These are phyloP conservation scores for Pichia occidentalis DNA, from an alignment of 805 yeast genomes.

Conservation along the genomic window DNA sequence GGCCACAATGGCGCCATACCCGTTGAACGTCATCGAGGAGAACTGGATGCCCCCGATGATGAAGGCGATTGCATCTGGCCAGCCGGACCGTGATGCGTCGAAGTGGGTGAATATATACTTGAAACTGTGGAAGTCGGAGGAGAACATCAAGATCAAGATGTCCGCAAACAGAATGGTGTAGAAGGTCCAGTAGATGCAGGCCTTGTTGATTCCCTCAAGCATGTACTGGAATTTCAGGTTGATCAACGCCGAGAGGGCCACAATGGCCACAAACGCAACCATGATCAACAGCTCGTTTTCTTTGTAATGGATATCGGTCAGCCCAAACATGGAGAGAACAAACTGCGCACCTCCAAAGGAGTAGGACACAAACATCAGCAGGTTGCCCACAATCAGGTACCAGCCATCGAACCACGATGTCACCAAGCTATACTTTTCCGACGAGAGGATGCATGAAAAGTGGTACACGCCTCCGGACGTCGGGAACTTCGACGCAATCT, in stretches of 20 bases:
- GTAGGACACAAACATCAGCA: slow-evolving; percentile 70
- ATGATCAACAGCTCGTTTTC: slow-evolving; percentile 52
- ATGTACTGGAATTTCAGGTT: slow-evolving; percentile 54
- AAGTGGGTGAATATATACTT: slow-evolving; percentile 56
- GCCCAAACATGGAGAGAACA: slow-evolving; percentile 58
- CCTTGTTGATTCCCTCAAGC: slow-evolving; percentile 56
- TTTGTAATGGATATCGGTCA: slow-evolving; percentile 51
- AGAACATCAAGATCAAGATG: slow-evolving; percentile 52
- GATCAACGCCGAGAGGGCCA: slow-evolving; percentile 53
- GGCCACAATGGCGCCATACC: slow-evolving; percentile 76
- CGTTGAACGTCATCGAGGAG: slow-evolving; percentile 72
- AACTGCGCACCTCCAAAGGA: slow-evolving; percentile 74
- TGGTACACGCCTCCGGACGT: slow-evolving; percentile 74
- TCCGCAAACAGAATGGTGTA: slow-evolving; percentile 66
- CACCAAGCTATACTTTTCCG: slow-evolving; percentile 46
- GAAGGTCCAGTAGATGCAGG: slow-evolving; percentile 71
- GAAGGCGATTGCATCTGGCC: slow-evolving; percentile 67
- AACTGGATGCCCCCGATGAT: slow-evolving; percentile 77
- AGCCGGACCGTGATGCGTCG: slow-evolving; percentile 69
- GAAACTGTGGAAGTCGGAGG: slow-evolving; percentile 50
- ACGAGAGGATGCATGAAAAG: slow-evolving; percentile 65
- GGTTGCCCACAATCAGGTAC: slow-evolving; percentile 65
- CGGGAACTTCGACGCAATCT: slow-evolving; percentile 71
- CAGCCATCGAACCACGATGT: slow-evolving; percentile 78
- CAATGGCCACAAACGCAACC: slow-evolving; percentile 47